Conservation (phyloP, 192 early-diverging fungal genomes). For the Coemansia guatemalensis region DNA sequence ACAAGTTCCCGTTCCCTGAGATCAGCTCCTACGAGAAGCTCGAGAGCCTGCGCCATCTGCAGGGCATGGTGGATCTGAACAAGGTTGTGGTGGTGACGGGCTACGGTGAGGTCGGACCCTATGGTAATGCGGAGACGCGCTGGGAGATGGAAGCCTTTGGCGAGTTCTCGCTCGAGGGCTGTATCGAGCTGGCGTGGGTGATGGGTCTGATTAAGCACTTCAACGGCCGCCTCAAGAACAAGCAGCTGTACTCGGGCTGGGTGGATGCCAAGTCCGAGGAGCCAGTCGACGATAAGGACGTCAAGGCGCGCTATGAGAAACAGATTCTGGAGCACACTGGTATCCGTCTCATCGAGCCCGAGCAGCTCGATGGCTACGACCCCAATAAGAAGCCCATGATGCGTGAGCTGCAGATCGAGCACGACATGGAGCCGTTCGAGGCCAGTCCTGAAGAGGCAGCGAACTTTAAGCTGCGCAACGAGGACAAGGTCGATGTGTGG, state of each 20-base stretch:
- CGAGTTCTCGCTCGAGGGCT: conserved; percentile 56
- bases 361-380: conserved; percentile 83
- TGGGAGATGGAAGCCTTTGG: conserved; percentile 96
- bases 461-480: conserved; percentile 83
- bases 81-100: conserved; percentile 92
- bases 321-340: conserved; percentile 89
- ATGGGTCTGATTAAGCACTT: conserved; percentile 93
- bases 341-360: conserved; percentile 92
- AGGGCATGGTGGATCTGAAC: conserved; percentile 86
- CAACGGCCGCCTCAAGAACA: conserved; percentile 75
- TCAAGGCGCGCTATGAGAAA: conserved; percentile 92
- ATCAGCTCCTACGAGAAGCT: conserved; percentile 68
- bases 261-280: conserved; percentile 83
- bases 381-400: conserved; percentile 82
- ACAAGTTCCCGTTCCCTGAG: conserved; percentile 68
- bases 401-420: conserved; percentile 86
- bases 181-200: conserved; percentile 96
- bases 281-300: conserved; percentile 82
- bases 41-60: conserved; percentile 62
- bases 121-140: conserved; percentile 85
- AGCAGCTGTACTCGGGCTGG: conserved; percentile 83
- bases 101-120: conserved; percentile 90
- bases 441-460: conserved; percentile 85
- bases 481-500: conserved; percentile 67
- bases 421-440: conserved; percentile 88